Conservation (phyloP, 805 yeast genomes). For the Maudiozyma barnettii region DNA sequence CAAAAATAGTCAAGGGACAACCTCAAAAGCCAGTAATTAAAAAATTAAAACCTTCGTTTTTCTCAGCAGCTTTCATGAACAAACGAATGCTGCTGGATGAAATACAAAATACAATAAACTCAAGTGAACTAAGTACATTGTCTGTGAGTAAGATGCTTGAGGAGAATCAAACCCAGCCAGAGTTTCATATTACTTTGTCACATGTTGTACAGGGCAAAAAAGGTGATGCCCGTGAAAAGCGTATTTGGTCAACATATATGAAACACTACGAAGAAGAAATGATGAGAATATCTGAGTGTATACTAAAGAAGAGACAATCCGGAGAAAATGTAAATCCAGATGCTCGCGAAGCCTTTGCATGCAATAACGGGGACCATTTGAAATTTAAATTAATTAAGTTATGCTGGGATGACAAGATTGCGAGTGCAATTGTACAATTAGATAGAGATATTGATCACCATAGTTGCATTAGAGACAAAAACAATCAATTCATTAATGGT, state of each 20-base stretch:
- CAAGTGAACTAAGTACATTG: too few relatives aligned
- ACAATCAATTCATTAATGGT: conserved; percentile 10
- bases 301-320: background rate
- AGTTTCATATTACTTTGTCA: conserved; percentile 60
- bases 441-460: conserved; percentile 2
- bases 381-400: conserved; percentile 36
- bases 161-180: conserved; percentile 27
- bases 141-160: too few relatives aligned
- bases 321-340: conserved; percentile 1
- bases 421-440: conserved; percentile 44
- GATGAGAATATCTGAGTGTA: background rate
- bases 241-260: conserved; percentile 22
- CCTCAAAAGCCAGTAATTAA: conserved; percentile 7
- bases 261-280: conserved; percentile 13
- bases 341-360: background rate
- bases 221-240: conserved; percentile 19
- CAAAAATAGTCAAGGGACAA: conserved; percentile 14
- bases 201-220: conserved; percentile 35
- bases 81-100: conserved; percentile 9
- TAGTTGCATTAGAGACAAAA: conserved; percentile 8
- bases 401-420: conserved; percentile 41
- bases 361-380: conserved; percentile 25
- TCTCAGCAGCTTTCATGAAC: conserved; percentile 34
- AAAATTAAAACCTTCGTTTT: conserved; percentile 34
- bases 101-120: too few relatives aligned